A percentile compares a stretch with the other conserved stretches of the same genome.
These are phyloP conservation scores for Przewalskia tangutica DNA, from an alignment of 257 asterid genomes.

Conservation along the genomic window DNA sequence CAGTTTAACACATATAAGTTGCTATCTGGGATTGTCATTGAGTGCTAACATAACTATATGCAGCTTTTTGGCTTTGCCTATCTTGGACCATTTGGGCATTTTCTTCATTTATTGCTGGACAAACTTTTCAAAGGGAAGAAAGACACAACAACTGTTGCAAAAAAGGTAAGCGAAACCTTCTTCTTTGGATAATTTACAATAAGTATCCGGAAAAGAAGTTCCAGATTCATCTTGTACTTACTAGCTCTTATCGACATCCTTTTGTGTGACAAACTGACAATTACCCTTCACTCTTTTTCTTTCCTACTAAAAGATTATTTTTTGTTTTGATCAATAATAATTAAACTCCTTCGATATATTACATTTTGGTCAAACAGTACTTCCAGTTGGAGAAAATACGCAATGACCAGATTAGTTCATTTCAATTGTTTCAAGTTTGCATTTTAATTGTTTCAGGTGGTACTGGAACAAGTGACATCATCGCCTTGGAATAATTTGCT, in stretches of 20 bases:
- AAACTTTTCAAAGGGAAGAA: slow-evolving; percentile 88
- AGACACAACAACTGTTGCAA: neutral
- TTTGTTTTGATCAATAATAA: neutral
- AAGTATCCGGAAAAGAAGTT: neutral
- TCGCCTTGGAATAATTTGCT: slow-evolving; percentile 93
- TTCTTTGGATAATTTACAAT: neutral
- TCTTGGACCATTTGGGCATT: slow-evolving; percentile 93
- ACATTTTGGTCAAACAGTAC: neutral
- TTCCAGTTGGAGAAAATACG: neutral
- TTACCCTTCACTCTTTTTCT: neutral
- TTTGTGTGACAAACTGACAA: neutral
- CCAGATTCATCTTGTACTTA: neutral
- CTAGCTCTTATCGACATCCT: neutral
- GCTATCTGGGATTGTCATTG: neutral
- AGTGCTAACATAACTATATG: neutral
- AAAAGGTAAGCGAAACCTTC: neutral
- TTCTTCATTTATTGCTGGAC: slow-evolving; percentile 64
- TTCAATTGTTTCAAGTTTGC: neutral
- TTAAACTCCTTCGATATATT: neutral
- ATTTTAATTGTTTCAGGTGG: slow-evolving; percentile 52
- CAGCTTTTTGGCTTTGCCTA: slow-evolving; percentile 89
- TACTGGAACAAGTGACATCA: slow-evolving; percentile 72
- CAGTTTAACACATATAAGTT: neutral
- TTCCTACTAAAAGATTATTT: neutral
- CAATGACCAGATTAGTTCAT: neutral